phyloP scores from a whole-genome alignment of 495 filamentous ascomycete species.

The Penicillium tannophilum region DNA sequence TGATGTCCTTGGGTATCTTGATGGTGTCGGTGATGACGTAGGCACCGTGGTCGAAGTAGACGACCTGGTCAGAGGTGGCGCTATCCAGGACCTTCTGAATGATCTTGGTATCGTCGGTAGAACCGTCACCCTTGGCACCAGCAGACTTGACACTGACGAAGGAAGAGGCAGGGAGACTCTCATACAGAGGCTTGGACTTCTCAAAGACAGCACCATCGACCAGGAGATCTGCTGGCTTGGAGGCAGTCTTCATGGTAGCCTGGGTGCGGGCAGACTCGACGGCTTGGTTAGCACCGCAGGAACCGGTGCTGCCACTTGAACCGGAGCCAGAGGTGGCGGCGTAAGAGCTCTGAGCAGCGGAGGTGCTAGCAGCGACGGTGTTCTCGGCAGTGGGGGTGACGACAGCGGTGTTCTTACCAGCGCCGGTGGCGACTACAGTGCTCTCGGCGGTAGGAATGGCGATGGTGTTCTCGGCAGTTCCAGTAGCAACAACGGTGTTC shows the following conservation, averaged over 20 bases:
- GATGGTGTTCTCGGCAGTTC: neutral
- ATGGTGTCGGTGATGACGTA: slow-evolving; percentile 86
- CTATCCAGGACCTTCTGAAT: slow-evolving; percentile 74
- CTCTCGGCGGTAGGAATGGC: neutral
- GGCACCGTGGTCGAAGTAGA: slow-evolving; percentile 91
- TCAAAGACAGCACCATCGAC: slow-evolving; percentile 59
- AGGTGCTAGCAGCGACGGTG: slow-evolving; percentile 3
- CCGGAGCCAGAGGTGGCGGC: slow-evolving; percentile 16
- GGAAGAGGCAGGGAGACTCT: slow-evolving; percentile 42
- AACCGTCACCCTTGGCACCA: slow-evolving; percentile 79
- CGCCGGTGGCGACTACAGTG: slow-evolving; percentile 4
- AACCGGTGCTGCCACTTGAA: slow-evolving; percentile 19
- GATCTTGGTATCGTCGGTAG: slow-evolving; percentile 58
- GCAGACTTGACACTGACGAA: slow-evolving; percentile 73
- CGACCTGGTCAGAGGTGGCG: slow-evolving; percentile 59
- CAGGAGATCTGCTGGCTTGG: slow-evolving; percentile 44
- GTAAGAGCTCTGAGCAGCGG: slow-evolving; percentile 3
- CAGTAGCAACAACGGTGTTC: slow-evolving; percentile 5
- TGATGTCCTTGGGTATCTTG: slow-evolving; percentile 64
- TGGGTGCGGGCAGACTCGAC: slow-evolving; percentile 44
- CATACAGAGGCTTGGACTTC: slow-evolving; percentile 69
- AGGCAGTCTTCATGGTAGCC: slow-evolving; percentile 32
- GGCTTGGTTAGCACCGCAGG: slow-evolving; percentile 33
- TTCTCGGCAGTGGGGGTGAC: neutral
- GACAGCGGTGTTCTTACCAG: neutral